phyloP scores from a whole-genome alignment of 2,329 filamentous ascomycete genomes.

The Achaetomium macrosporum region DNA sequence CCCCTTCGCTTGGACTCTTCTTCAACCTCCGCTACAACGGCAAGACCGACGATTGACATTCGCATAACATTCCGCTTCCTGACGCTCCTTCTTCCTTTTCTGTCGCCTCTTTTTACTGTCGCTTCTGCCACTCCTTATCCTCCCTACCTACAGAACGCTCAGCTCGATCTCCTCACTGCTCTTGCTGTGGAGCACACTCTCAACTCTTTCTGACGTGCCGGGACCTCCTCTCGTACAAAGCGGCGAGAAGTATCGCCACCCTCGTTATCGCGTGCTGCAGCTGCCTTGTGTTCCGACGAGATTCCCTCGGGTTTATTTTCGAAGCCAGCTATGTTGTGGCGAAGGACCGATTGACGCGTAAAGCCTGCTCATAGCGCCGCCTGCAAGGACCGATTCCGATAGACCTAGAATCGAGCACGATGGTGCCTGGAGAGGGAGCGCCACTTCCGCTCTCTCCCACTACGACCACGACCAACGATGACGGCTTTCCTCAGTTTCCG shows the following conservation, averaged over 20 bases:
- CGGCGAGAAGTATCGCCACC: neutral
- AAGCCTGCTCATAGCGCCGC: slow-evolving; percentile 7
- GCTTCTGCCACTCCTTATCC: neutral
- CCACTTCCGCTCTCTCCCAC: slow-evolving; percentile 33
- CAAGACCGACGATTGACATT: neutral
- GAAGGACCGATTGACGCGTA: neutral
- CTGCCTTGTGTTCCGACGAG: neutral
- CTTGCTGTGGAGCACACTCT: neutral
- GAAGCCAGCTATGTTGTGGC: slow-evolving; percentile 7
- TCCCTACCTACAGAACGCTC: neutral
- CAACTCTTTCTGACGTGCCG: too few relatives aligned
- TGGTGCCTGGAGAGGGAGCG: slow-evolving; percentile 29
- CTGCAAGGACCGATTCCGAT: slow-evolving; percentile 1
- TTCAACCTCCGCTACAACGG: neutral
- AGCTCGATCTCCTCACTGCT: neutral
- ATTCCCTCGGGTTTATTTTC: neutral
- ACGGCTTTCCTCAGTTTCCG: slow-evolving; percentile 38
- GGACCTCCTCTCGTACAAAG: neutral
- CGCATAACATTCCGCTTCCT: slow-evolving; percentile 2
- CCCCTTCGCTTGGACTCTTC: slow-evolving; percentile 3
- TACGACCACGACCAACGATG: slow-evolving; percentile 29
- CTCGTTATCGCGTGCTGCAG: neutral
- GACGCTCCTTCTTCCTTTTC: slow-evolving; percentile 12
- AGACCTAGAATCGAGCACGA: slow-evolving; percentile 8
- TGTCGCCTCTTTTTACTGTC: neutral